Percentiles rank a stretch among this genome's conserved stretches.
phyloP scores from a whole-genome alignment of 352 stramenopile species.

The Thraustochytrium striatum region DNA sequence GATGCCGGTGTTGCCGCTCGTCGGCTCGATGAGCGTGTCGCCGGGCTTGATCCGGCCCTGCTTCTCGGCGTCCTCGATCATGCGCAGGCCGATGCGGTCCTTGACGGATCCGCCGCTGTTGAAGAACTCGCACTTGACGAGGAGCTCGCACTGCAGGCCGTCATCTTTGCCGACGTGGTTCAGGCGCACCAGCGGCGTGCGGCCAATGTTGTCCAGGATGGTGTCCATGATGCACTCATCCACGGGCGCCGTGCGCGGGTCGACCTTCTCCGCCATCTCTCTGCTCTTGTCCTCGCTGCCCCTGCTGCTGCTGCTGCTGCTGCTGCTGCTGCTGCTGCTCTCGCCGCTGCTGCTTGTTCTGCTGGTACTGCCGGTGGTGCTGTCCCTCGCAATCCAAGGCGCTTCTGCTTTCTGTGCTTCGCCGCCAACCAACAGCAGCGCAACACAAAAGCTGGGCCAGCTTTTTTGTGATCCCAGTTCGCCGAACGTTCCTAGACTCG shows the following conservation, averaged over 20 bases:
- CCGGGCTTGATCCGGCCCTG: constrained; percentile 76
- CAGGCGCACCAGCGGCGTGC: constrained; percentile 88
- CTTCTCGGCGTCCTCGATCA: constrained; percentile 81
- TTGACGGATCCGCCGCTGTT: constrained; percentile 84
- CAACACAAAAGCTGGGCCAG: no score
- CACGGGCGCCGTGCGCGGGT: constrained; percentile 45
- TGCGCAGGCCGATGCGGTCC: constrained; percentile 73
- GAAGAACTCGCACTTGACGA: constrained; percentile 91
- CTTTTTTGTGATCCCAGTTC: no score
- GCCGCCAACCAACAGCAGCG: no score
- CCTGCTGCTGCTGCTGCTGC: no score
- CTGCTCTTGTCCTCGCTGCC: no score
- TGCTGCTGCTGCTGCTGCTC: no score
- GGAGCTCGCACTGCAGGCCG: constrained; percentile 75
- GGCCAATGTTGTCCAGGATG: constrained; percentile 86
- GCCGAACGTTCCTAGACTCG: no score
- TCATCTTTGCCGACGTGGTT: constrained; percentile 71
- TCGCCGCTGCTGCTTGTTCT: no score
- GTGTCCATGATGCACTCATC: constrained; percentile 77
- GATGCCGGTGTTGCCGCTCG: constrained; percentile 93
- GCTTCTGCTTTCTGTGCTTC: background rate
- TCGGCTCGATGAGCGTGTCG: constrained; percentile 91
- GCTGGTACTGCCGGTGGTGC: no score
- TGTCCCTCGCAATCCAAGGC: no score
- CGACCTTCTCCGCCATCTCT: no score